A percentile compares a stretch with the other conserved stretches of the same genome.
These are phyloP conservation scores for Reutealis trisperma DNA, from an alignment of 345 rosid species.

Conservation along the genomic window DNA sequence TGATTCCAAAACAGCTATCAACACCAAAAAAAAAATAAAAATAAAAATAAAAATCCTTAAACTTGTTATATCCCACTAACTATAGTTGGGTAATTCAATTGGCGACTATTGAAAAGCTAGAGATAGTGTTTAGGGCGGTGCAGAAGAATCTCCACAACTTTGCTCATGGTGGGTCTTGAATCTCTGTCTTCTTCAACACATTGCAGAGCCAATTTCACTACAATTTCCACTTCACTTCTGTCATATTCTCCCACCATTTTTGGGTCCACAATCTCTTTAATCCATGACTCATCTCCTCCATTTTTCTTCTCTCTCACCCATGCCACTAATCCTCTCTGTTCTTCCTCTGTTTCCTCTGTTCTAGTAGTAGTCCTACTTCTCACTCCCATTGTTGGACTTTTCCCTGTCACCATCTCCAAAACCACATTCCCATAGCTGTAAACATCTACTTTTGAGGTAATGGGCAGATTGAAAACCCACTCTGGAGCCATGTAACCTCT, in stretches of 20 bases:
- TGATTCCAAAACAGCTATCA: no score
- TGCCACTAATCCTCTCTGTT: background rate
- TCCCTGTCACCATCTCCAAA: background rate
- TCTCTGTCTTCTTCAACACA: constrained; percentile 1
- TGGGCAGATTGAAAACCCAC: constrained; percentile 1
- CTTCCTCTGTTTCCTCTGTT: background rate
- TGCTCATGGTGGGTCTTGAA: constrained; percentile 26
- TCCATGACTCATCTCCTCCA: constrained; percentile 11
- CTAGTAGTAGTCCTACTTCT: no score
- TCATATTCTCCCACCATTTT: constrained; percentile 9
- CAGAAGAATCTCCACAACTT: constrained; percentile 36
- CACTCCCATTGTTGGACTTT: no score
- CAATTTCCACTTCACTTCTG: background rate
- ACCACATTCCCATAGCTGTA: constrained; percentile 13
- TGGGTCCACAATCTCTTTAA: constrained; percentile 27
- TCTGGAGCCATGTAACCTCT: constrained; percentile 7
- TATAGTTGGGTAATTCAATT: no score
- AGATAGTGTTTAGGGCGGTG: background rate
- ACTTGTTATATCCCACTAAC: no score
- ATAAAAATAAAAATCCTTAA: no score
- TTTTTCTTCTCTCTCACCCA: constrained; percentile 17
- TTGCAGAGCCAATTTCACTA: background rate
- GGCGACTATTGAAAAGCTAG: background rate
- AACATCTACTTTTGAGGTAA: constrained; percentile 20
- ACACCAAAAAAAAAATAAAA: no score